These are phyloP conservation scores for Ploettnerulaceae sp. DNA, from an alignment of 2,329 filamentous ascomycete species.

Conservation along the genomic window DNA sequence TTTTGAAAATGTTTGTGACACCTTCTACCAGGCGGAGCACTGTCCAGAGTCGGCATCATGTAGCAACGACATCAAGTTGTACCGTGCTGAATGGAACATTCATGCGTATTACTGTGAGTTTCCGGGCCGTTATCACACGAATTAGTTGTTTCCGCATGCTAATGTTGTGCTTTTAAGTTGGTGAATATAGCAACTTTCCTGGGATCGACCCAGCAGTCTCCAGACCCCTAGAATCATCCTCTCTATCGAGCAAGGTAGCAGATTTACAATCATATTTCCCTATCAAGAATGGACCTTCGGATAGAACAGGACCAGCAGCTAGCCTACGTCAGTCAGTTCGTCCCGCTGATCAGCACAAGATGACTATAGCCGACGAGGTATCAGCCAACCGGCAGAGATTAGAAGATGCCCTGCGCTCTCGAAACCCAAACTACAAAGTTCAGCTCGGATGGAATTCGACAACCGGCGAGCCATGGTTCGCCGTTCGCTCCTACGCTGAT, in stretches of 20 bases:
- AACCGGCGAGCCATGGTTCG: conserved; percentile 7
- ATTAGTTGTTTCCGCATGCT: too few relatives aligned
- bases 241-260: background rate
- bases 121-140: too few relatives aligned
- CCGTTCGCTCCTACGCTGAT: conserved; percentile 1
- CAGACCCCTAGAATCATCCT: background rate
- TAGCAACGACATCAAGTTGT: too few relatives aligned
- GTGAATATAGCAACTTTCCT: background rate
- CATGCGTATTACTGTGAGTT: conserved; percentile 11
- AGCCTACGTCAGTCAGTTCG: background rate
- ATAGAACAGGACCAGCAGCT: too few relatives aligned
- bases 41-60: too few relatives aligned
- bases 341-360: background rate
- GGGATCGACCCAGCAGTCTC: background rate
- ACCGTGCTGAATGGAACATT: conserved; percentile 3
- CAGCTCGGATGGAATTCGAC: conserved; percentile 1
- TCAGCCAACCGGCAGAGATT: background rate
- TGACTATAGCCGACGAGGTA: background rate
- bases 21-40: too few relatives aligned
- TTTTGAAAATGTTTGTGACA: too few relatives aligned
- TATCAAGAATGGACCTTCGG: too few relatives aligned
- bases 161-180: background rate
- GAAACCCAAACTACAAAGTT: background rate
- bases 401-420: background rate
- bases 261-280: background rate